These are phyloP conservation scores for Claviceps fusiformis DNA, from an alignment of 2,329 filamentous ascomycete species.

Conservation along the genomic window DNA sequence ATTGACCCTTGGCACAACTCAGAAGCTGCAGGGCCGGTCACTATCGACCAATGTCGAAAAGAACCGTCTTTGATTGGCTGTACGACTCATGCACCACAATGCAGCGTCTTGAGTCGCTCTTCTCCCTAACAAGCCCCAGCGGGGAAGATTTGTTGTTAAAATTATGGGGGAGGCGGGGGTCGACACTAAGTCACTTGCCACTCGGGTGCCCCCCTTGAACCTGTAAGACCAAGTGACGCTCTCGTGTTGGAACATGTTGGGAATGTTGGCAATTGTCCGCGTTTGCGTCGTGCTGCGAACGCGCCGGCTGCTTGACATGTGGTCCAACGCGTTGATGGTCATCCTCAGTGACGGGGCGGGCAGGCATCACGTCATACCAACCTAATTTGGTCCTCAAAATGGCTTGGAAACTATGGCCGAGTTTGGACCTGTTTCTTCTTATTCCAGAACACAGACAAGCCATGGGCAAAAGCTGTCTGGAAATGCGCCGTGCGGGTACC, in stretches of 20 bases:
- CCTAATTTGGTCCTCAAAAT: neutral
- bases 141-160: neutral
- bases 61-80: neutral
- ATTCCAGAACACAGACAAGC: neutral
- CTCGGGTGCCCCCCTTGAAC: neutral
- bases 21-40: neutral
- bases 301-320: neutral
- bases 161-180: neutral
- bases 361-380: neutral
- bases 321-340: neutral
- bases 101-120: neutral
- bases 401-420: neutral
- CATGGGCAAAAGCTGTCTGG: neutral
- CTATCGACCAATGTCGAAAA: neutral
- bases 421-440: neutral
- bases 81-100: neutral
- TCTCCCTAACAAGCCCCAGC: neutral
- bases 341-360: neutral
- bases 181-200: neutral
- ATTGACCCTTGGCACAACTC: neutral
- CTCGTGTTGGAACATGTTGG: neutral
- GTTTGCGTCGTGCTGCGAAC: neutral
- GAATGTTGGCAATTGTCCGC: neutral
- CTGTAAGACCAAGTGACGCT: neutral
- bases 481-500: neutral